Evolutionary conservation across 2,329 filamentous ascomycete genomes (phyloP), one percentile per base, ranked within the genome.

Genomic region (Ophiostoma quercus): DNA sequence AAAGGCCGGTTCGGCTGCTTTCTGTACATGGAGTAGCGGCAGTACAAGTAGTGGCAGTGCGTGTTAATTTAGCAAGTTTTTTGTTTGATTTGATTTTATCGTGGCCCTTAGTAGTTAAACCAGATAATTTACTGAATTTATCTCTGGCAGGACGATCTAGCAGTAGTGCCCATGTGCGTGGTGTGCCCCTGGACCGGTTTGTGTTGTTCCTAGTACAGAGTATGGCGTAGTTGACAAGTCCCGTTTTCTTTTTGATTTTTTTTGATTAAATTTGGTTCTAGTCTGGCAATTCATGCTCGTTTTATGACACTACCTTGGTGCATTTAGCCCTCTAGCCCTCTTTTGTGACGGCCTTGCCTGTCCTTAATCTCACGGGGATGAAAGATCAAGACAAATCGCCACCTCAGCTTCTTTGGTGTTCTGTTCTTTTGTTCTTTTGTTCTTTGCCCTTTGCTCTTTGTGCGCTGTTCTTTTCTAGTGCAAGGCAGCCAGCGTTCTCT

Each of bases 251-350:
- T 29, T 29, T 57, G 11, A 12, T 25, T 14, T 57, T 57, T 25
- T 25, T 54, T 54, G 25, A 9, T 9, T 25, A 34, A 34, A 3
- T 57, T 8, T n/a, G 19, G 19, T 47, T 47, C 19, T 25, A 54
- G 14, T 47, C 19, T 54, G 6, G 8, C 51, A 9, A 12, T 25
- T 22, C n/a, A 57, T 57, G 16, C 51, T 57, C 51, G n/a, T 57
- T 57, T 25, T 25, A 57, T 57, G n/a, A 57, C 51, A 57, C 51
- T 57, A 57, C 16, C 6, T 57, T 57, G 51, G 51, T 57, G 51
- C 51, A 25, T 57, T 57, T 57, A 57, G n/a, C 51, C 51, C 22
- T 57, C 51, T 57, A 29, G 22, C 22, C 22, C 22, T 57, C 51
- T 22, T 57, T 25, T 57, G 7, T 57, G 51, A 14, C 14, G 41